Evolutionary conservation across 768 basidiomycete species (phyloP).

Genomic region (Clitopilus hobsonii): DNA sequence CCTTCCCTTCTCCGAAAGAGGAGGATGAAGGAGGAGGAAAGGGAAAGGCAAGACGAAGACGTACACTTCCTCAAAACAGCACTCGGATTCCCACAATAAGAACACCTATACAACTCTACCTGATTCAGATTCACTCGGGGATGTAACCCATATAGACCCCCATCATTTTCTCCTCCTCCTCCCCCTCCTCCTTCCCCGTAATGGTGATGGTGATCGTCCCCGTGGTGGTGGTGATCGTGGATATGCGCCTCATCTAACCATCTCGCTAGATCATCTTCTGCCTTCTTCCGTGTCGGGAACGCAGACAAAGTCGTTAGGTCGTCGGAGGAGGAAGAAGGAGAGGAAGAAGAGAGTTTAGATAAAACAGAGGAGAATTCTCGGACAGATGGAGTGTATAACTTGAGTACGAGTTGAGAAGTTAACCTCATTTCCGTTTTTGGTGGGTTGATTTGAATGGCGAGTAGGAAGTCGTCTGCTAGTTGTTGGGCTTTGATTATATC

Average conservation of each 20-base stretch:
- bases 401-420: constrained; percentile 46
- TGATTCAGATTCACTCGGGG: constrained; percentile 43
- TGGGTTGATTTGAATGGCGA: constrained; percentile 38
- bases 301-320: no score
- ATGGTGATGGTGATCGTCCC: no score
- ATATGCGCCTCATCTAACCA: constrained; percentile 14
- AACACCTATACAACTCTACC: constrained; percentile 54
- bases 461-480: constrained; percentile 47
- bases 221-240: constrained; percentile 28
- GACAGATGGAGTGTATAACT: constrained; percentile 36
- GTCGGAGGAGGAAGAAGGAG: no score
- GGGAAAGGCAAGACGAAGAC: no score
- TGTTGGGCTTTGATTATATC: constrained; percentile 38
- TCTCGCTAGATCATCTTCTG: constrained; percentile 46
- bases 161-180: no score
- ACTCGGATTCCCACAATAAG: constrained; percentile 62
- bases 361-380: no score
- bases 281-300: no score
- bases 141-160: constrained; percentile 27
- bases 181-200: no score
- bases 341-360: no score
- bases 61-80: constrained; percentile 49
- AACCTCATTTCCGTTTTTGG: constrained; percentile 50
- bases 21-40: no score
- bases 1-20: no score